phyloP scores from a whole-genome alignment of 2,329 filamentous ascomycete genomes.

The Colletotrichum tropicale region DNA sequence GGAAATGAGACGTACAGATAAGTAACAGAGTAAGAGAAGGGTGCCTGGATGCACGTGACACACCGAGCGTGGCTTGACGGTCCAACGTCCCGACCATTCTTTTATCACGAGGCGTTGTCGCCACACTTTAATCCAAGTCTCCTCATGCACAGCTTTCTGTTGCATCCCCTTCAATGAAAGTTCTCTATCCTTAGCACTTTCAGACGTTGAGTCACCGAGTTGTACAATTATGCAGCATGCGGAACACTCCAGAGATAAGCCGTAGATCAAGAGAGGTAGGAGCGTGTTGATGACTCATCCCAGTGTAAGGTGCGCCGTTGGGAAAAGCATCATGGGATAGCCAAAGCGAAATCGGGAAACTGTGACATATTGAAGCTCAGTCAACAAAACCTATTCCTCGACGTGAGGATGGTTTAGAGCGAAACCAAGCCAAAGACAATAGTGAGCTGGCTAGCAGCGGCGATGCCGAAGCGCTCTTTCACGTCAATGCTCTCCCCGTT shows the following conservation, averaged over 20 bases:
- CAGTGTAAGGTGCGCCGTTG: neutral
- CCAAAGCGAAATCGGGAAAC: accelerated
- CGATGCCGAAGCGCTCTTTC: neutral
- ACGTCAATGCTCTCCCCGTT: neutral
- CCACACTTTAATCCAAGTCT: neutral
- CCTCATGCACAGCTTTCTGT: too few species aligned
- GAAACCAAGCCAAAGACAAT: neutral
- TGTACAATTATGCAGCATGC: neutral
- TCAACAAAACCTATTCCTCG: neutral
- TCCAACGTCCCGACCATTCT: neutral
- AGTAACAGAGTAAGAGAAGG: too few species aligned
- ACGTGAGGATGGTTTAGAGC: accelerated
- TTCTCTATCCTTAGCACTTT: neutral
- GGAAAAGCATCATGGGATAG: neutral
- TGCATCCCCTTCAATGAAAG: too few species aligned
- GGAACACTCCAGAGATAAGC: accelerated
- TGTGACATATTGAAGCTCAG: neutral
- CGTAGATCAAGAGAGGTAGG: accelerated
- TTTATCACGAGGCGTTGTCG: neutral
- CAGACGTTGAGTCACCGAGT: neutral
- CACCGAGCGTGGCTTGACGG: too few species aligned
- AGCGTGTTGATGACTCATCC: accelerated
- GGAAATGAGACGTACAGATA: too few species aligned
- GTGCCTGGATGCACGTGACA: too few species aligned
- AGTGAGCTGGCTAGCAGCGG: neutral